These are phyloP conservation scores for Juglanconis sp. DNA, from an alignment of 2,329 filamentous ascomycete genomes.

Conservation along the genomic window DNA sequence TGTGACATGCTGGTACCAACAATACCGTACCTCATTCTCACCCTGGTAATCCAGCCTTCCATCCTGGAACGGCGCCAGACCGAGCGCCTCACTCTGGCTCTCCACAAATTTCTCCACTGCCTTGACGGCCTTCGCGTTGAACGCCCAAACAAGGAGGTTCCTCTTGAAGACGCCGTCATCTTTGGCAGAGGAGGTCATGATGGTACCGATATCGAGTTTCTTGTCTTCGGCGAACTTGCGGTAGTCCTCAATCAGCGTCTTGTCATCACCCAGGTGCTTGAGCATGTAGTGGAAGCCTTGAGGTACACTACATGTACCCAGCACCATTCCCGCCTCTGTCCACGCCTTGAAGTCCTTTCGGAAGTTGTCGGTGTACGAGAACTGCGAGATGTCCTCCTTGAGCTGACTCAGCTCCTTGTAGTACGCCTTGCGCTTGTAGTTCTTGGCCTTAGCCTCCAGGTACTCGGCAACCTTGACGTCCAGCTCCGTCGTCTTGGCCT, in stretches of 20 bases:
- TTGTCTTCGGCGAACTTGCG: conserved; percentile 53
- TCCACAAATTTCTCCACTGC: conserved; percentile 55
- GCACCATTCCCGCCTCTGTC: conserved; percentile 50
- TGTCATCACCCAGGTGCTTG: conserved; percentile 45
- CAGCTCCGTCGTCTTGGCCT: conserved; percentile 38
- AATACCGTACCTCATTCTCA: conserved; percentile 46
- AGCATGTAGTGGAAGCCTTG: conserved; percentile 61
- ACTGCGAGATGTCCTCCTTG: conserved; percentile 62
- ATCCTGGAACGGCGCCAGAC: conserved; percentile 52
- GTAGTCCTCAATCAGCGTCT: conserved; percentile 46
- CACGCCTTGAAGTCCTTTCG: conserved; percentile 86
- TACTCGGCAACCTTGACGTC: conserved; percentile 44
- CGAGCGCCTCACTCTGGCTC: conserved; percentile 44
- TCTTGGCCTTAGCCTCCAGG: conserved; percentile 45
- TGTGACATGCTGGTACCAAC: conserved; percentile 65
- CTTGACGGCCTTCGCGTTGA: conserved; percentile 44
- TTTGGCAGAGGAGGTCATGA: conserved; percentile 65
- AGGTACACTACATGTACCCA: conserved; percentile 68
- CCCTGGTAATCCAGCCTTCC: conserved; percentile 43
- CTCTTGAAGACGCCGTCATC: conserved; percentile 55
- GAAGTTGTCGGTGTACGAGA: conserved; percentile 65
- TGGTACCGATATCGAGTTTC: conserved; percentile 56
- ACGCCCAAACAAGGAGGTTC: conserved; percentile 66
- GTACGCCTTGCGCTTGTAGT: conserved; percentile 54
- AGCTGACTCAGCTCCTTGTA: conserved; percentile 58